Conservation (phyloP, 352 stramenopile species). For the Phytophthora pini region DNA sequence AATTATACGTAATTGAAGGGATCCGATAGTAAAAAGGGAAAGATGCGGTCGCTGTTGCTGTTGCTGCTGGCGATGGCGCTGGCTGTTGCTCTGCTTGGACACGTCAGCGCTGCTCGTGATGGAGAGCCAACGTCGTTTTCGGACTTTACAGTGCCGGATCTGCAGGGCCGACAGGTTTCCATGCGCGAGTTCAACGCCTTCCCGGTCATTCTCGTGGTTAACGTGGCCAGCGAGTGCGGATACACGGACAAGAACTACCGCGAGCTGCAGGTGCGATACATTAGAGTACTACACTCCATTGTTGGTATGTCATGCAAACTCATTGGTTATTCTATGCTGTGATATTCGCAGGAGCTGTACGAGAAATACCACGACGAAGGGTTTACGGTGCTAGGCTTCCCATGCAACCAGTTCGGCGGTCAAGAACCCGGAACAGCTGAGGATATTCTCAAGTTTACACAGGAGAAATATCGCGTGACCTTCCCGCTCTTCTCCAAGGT, state of each 20-base stretch:
- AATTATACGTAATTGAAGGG: constrained; percentile 2
- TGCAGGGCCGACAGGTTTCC: constrained; percentile 48
- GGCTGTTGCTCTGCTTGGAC: constrained; percentile 5
- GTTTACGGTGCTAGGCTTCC: constrained; percentile 93
- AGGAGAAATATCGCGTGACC: constrained; percentile 74
- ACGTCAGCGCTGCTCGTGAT: neutral
- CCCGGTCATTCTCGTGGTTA: constrained; percentile 81
- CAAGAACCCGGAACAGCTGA: constrained; percentile 84
- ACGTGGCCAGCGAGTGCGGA: constrained; percentile 81
- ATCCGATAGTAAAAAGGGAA: constrained; percentile 14
- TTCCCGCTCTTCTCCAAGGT: constrained; percentile 92
- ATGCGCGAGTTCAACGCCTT: constrained; percentile 57
- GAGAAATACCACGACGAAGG: constrained; percentile 75
- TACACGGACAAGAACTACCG: constrained; percentile 87
- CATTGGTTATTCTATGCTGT: neutral
- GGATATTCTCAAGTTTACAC: constrained; percentile 82
- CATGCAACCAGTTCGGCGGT: constrained; percentile 96
- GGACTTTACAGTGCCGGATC: constrained; percentile 66
- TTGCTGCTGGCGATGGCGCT: constrained; percentile 26
- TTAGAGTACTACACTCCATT: neutral
- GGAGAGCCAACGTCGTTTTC: constrained; percentile 47
- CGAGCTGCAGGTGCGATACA: constrained; percentile 60
- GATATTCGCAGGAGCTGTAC: constrained; percentile 57
- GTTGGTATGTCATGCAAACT: too few relatives aligned
- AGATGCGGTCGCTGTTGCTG: constrained; percentile 18